Base-by-base conservation (phyloP, 768 basidiomycete genomes). In the Mycena olivaceomarginata region DNA sequence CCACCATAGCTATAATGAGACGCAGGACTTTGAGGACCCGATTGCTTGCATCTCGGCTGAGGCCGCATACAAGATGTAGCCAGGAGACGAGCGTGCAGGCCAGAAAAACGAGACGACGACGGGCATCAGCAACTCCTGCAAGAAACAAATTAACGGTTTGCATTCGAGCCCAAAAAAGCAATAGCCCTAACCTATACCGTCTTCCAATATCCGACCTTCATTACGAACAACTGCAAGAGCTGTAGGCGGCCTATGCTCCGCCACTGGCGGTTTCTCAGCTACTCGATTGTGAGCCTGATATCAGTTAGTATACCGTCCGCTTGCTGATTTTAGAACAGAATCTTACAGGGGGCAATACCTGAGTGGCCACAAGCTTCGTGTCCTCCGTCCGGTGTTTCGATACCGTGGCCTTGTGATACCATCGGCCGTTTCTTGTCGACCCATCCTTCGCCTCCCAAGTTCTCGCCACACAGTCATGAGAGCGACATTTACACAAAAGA, bases 41-140 rank as follows among this genome's bases (percentile, higher is more conserved):
- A 20, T 41, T 62, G 45, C 48, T 69, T 8, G 60, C 62, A 12
- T 72, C 67, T 31, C 72, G 71, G 16, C 76, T 77, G 59, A 73
- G 39, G 15, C 67, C 67, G 45, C 66, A 67, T 39, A 39, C 15
- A 39, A 77, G 51, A 41, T 77, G 71, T 18, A 73, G 76, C 76
- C 76, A 76, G n/a, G 64, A 46, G n/a, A 60, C 75, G 1, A 70
- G 62, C 11, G 67, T 45, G 40, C 60, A 69, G 12, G 18, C 53
- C n/a, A 76, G n/a, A 51, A 74, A 74, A 13, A n/a, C 16, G 65
- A 74, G 43, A 53, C 73, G 66, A 62, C 66, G 66, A 41, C 59
- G 56, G 13, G 60, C n/a, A n/a, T n/a, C 65, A 15, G 25, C 66
- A 22, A 41, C 66, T 9, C 66, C 66, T 74, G 62, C 62, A 67